Conservation (phyloP, 352 stramenopile species). For the Pythium oligandrum region DNA sequence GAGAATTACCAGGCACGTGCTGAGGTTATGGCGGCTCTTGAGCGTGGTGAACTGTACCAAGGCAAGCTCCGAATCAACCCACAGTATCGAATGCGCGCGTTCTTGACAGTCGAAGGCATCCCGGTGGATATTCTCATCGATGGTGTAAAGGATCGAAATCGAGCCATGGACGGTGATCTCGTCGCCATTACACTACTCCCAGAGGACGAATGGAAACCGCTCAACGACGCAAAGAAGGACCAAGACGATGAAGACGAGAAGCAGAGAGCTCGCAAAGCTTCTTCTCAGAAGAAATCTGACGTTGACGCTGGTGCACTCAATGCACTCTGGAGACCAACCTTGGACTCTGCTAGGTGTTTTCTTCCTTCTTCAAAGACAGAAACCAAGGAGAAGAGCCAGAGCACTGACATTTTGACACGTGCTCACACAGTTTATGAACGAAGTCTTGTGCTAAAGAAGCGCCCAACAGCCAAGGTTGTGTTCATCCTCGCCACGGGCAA, state of each 20-base stretch:
- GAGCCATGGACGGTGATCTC: constrained; percentile 75
- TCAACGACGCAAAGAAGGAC: constrained; percentile 17
- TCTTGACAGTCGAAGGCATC: constrained; percentile 72
- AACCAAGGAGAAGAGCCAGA: background rate
- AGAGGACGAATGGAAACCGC: constrained; percentile 49
- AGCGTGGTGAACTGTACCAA: constrained; percentile 28
- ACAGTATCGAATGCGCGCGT: constrained; percentile 68
- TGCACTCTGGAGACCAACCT: constrained; percentile 14
- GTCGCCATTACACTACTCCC: constrained; percentile 59
- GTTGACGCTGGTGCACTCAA: constrained; percentile 2
- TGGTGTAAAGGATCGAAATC: constrained; percentile 65
- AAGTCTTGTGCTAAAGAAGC: constrained; percentile 12
- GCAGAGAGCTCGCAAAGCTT: constrained; percentile 4
- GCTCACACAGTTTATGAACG: constrained; percentile 3
- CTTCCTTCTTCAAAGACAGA: constrained; percentile 1
- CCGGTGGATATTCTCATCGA: constrained; percentile 71
- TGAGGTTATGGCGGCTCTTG: constrained; percentile 15
- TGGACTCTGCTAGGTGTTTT: constrained; percentile 16
- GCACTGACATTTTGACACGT: background rate
- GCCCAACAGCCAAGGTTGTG: constrained; percentile 66
- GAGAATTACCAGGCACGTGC: constrained; percentile 12
- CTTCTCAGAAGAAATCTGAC: too few species aligned
- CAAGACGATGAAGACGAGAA: constrained; percentile 18
- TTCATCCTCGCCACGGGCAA: constrained; percentile 61
- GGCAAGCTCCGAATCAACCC: constrained; percentile 76